Evolutionary conservation across 2,329 filamentous ascomycete genomes (phyloP).

Genomic region (Teratosphaeria destructans): DNA sequence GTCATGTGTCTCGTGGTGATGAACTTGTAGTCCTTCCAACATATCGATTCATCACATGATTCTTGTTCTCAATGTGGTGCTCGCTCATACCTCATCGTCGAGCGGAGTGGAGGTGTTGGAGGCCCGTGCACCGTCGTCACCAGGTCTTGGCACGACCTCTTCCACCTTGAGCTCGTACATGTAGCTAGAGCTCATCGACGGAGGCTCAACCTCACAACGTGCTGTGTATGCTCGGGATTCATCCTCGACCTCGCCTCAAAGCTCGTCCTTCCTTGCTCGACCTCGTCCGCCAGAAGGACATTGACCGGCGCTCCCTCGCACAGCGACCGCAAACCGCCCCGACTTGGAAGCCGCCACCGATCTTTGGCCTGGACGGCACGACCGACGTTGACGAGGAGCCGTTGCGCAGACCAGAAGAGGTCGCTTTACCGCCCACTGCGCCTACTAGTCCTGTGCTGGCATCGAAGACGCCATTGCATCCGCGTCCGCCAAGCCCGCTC

Average conservation of each 20-base stretch:
- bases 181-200: background rate
- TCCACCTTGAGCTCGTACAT: background rate
- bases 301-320: slow-evolving; percentile 32
- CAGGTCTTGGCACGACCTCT: background rate
- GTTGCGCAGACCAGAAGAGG: background rate
- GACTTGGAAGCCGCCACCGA: background rate
- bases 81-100: too few relatives aligned
- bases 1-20: too few relatives aligned
- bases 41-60: too few relatives aligned
- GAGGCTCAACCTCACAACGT: background rate
- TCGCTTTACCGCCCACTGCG: background rate
- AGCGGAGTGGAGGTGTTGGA: background rate
- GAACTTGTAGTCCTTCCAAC: too few relatives aligned
- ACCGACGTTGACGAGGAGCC: background rate
- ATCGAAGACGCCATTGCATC: background rate
- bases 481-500: background rate
- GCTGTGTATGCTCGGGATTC: slow-evolving; percentile 38
- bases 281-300: slow-evolving; percentile 44
- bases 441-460: background rate
- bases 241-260: slow-evolving; percentile 49
- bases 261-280: slow-evolving; percentile 53
- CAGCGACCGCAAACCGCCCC: slow-evolving; percentile 1
- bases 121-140: background rate
- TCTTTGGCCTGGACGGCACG: background rate
- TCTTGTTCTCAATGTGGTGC: too few relatives aligned